These are phyloP conservation scores for Erythrophleum ivorense DNA, from an alignment of 331 rosid species.

Conservation along the genomic window DNA sequence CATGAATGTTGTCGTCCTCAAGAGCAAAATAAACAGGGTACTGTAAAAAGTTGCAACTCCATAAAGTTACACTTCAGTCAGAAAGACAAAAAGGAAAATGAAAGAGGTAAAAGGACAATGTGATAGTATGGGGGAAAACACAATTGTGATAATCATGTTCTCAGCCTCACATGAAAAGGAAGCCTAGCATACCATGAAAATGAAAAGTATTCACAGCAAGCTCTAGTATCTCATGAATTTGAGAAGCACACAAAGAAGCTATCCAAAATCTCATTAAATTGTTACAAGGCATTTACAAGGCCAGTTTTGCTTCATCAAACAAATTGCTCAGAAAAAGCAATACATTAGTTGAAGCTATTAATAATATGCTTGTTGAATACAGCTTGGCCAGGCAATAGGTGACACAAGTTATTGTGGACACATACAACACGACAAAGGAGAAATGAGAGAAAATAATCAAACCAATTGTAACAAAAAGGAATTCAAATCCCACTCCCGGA, in stretches of 20 bases:
- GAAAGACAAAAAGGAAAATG: slow-evolving; percentile 12
- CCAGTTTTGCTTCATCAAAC: slow-evolving; percentile 29
- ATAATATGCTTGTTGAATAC: slow-evolving; percentile 12
- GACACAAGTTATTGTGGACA: slow-evolving; percentile 5
- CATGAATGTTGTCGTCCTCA: slow-evolving; percentile 73
- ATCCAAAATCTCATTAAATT: slow-evolving; percentile 28
- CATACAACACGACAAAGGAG: neutral
- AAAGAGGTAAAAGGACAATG: neutral
- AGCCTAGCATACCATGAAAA: slow-evolving; percentile 6
- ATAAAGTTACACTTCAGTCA: slow-evolving; percentile 39
- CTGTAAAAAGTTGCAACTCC: slow-evolving; percentile 59
- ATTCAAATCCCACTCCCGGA: slow-evolving; percentile 16
- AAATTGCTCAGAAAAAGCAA: slow-evolving; percentile 20
- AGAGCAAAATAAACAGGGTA: slow-evolving; percentile 97
- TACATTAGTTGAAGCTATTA: slow-evolving; percentile 10
- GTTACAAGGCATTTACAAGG: slow-evolving; percentile 12
- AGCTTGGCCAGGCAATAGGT: slow-evolving; percentile 16
- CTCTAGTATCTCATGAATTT: neutral
- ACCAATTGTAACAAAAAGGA: slow-evolving; percentile 14
- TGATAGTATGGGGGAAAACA: neutral
- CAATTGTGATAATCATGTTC: slow-evolving; percentile 8
- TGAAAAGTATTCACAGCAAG: neutral
- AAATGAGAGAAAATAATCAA: neutral
- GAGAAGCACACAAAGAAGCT: slow-evolving; percentile 27
- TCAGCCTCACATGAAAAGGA: slow-evolving; percentile 31